Evolutionary conservation across 2,329 filamentous ascomycete genomes (phyloP), one percentile per base, ranked within the genome.

Genomic region (Cytospora leucostoma): DNA sequence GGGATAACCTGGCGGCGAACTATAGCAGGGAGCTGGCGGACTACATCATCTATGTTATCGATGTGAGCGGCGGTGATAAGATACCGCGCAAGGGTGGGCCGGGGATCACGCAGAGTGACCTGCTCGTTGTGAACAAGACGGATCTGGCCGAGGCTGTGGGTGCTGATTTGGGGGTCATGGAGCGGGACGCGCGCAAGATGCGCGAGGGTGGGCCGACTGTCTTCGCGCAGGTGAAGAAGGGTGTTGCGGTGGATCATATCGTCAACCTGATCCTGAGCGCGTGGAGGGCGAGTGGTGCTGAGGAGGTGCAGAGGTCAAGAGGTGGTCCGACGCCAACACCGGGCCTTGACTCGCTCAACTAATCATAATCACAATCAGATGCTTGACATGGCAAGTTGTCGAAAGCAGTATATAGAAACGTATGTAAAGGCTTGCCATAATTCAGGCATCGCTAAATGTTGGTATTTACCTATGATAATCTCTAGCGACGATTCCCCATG

Each of bases 11-110:
- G 1, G 95, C 95, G 0, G 95, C 95, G 4, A 99, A 99, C 81
- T 99, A 99, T 83, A 91, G 87, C 61, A 85, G 95, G 63, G 95
- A 99, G 78, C 82, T 99, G 68, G 95, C 95, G 1, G 95, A 99
- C 76, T 99, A 91, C 75, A 99, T 99, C 77, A 89, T 99, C 78
- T 99, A 99, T 75, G 95, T 99, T 35, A 98, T 99, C 70, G 95
- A 99, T 77, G 95, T 99, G 19, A 91, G 88, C 62, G 95, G 95
- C 27, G 95, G 95, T 13, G 95, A 99, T 77, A 99, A 99, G 84
- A 89, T 99, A 57, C 95, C 95, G 0, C 80, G 95, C 34, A 99
- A 99, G 80, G 95, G 95, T 34, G 95, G 95, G 0, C 95, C 95
- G 0, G 95, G 95, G 1, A 99, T 99, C 74, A 99, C 95, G 6